Evolutionary conservation across 2,329 filamentous ascomycete genomes (phyloP).

Genomic region (Fusarium oligoseptatum): DNA sequence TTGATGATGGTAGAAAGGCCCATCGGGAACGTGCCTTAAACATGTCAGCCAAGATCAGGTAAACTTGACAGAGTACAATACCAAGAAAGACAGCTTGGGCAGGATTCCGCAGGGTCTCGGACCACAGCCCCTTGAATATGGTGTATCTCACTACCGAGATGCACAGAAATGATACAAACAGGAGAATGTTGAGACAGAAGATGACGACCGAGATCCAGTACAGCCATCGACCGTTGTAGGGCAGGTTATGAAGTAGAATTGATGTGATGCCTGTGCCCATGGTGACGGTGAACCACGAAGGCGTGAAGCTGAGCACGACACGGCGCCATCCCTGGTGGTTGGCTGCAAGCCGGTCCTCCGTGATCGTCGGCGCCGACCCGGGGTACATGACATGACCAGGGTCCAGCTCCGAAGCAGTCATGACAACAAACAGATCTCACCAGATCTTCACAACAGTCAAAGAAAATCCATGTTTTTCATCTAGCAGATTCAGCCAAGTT

Average conservation of each 20-base stretch:
- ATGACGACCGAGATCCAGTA: conserved; percentile 68
- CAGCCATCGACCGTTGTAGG: conserved; percentile 67
- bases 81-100: conserved; percentile 61
- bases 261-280: conserved; percentile 76
- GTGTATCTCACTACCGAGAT: conserved; percentile 69
- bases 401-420: conserved; percentile 17
- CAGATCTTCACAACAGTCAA: neutral
- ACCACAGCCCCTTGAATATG: conserved; percentile 72
- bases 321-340: conserved; percentile 31
- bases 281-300: conserved; percentile 57
- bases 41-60: neutral
- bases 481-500: neutral
- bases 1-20: conserved; percentile 73
- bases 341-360: neutral
- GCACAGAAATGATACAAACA: conserved; percentile 65
- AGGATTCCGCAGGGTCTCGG: conserved; percentile 71
- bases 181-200: conserved; percentile 66
- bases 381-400: conserved; percentile 21
- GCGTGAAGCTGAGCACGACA: conserved; percentile 23
- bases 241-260: conserved; percentile 69
- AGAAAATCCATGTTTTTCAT: neutral
- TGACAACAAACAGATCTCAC: neutral
- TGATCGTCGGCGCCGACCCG: neutral
- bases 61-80: neutral
- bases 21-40: conserved; percentile 72